Percentiles rank a stretch among this genome's conserved stretches.
Conservation (phyloP, 768 basidiomycete species). For the Hygrocybe punicea region DNA sequence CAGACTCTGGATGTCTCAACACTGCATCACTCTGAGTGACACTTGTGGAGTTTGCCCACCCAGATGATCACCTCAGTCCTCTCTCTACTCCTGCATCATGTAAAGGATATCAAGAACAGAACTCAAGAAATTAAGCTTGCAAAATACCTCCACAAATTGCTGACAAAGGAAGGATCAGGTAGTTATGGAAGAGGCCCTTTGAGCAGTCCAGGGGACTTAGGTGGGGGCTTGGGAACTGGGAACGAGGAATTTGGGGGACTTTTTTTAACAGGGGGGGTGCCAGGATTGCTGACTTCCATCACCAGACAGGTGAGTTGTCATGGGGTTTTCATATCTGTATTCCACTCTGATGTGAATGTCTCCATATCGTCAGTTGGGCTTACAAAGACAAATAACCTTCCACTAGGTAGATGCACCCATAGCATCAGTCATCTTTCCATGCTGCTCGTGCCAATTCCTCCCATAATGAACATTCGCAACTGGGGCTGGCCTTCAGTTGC, state of each 20-base stretch:
- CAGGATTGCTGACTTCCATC: not conserved
- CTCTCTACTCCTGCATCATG: not conserved
- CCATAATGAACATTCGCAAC: too few species aligned
- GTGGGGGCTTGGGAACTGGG: not conserved
- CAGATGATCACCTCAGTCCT: not conserved
- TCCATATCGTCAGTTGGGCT: not conserved
- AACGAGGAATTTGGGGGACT: not conserved
- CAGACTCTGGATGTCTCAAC: not conserved
- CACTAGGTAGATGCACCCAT: too few species aligned
- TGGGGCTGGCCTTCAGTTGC: too few species aligned
- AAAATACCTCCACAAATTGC: not conserved
- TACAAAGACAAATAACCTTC: not conserved
- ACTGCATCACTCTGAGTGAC: not conserved
- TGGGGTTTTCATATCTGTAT: not conserved
- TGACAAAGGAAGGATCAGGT: not conserved
- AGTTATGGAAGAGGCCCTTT: not conserved
- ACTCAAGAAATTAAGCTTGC: not conserved
- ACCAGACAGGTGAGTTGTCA: not conserved
- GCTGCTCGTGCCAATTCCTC: too few species aligned
- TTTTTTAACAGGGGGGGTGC: not conserved
- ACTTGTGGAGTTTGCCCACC: not conserved
- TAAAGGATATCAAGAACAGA: not conserved
- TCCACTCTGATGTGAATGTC: not conserved
- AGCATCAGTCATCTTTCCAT: too few species aligned
- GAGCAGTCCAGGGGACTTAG: not conserved